These are phyloP conservation scores for Russula compacta DNA, from an alignment of 768 basidiomycete species.

Conservation along the genomic window DNA sequence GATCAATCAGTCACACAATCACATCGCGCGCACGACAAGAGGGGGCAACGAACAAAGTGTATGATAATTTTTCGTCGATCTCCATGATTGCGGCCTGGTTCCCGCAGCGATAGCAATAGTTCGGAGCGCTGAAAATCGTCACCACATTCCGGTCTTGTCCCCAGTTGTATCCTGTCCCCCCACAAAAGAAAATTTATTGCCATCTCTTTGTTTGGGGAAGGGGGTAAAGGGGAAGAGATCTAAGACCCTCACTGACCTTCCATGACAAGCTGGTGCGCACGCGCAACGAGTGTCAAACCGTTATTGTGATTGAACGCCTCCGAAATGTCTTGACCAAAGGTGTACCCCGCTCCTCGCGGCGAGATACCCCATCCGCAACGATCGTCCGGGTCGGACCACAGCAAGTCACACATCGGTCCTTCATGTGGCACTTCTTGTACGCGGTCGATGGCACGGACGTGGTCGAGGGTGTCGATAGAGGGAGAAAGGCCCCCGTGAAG, in stretches of 20 bases:
- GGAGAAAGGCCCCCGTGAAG: constrained; percentile 96
- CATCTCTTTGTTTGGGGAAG: background rate
- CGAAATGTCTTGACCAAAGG: constrained; percentile 98
- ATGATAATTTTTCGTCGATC: constrained; percentile 96
- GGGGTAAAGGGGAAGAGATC: background rate
- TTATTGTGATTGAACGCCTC: constrained; percentile 99
- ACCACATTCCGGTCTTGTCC: constrained; percentile 99
- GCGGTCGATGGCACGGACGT: constrained; percentile 96
- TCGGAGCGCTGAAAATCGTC: constrained; percentile 98
- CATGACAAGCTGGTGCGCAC: constrained; percentile 94
- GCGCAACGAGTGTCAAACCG: constrained; percentile 88
- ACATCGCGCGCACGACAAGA: constrained; percentile 5
- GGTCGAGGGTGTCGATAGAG: constrained; percentile 98
- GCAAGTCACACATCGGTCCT: constrained; percentile 98
- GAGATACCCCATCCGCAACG: constrained; percentile 99
- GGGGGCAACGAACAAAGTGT: constrained; percentile 65
- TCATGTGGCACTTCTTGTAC: constrained; percentile 99
- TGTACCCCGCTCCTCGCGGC: constrained; percentile 97
- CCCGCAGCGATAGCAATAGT: constrained; percentile 99
- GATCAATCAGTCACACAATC: constrained; percentile 2
- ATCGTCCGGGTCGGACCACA: constrained; percentile 99
- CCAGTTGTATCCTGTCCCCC: constrained; percentile 75
- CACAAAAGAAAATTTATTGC: background rate
- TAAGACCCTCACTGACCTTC: constrained; percentile 53
- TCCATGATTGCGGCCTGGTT: constrained; percentile 99